Evolutionary conservation across 352 stramenopile genomes (phyloP).

Genomic region (Plasmopara halstedii): DNA sequence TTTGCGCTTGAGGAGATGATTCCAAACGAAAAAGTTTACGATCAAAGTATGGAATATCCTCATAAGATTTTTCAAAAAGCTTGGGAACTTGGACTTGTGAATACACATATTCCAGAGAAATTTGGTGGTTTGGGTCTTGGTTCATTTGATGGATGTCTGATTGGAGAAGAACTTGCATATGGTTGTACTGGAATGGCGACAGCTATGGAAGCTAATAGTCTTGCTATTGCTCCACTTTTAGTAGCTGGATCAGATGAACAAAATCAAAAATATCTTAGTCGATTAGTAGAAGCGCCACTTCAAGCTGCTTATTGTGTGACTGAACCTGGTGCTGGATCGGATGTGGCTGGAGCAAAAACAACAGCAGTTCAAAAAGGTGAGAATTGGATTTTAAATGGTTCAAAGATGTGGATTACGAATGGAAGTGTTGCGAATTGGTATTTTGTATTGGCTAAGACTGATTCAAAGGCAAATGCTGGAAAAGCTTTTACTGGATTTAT

Average conservation of each 20-base stretch:
- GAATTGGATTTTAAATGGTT: conserved; percentile 90
- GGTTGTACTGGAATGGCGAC: conserved; percentile 88
- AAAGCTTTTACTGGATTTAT: conserved; percentile 88
- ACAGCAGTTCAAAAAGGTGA: conserved; percentile 89
- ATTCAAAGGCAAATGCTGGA: conserved; percentile 59
- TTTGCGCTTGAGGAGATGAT: conserved; percentile 89
- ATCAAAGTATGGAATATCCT: conserved; percentile 82
- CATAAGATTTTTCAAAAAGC: conserved; percentile 85
- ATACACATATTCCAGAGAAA: conserved; percentile 82
- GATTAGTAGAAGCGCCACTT: conserved; percentile 71
- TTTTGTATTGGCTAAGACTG: conserved; percentile 89
- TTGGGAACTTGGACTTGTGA: conserved; percentile 84
- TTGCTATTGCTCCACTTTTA: conserved; percentile 77
- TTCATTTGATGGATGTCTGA: conserved; percentile 77
- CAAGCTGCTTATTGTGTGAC: conserved; percentile 88
- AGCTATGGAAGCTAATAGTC: conserved; percentile 85
- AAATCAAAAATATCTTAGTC: conserved; percentile 83
- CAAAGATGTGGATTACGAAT: conserved; percentile 94
- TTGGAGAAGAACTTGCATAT: conserved; percentile 86
- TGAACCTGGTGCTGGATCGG: conserved; percentile 83
- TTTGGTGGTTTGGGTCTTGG: conserved; percentile 78
- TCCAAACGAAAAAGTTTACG: conserved; percentile 74
- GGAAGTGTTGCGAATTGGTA: conserved; percentile 86
- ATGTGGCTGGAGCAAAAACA: conserved; percentile 86
- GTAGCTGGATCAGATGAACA: conserved; percentile 76